These are phyloP conservation scores for Lolium rigidum DNA, from an alignment of 176 grass and related monocot genomes.

Conservation along the genomic window DNA sequence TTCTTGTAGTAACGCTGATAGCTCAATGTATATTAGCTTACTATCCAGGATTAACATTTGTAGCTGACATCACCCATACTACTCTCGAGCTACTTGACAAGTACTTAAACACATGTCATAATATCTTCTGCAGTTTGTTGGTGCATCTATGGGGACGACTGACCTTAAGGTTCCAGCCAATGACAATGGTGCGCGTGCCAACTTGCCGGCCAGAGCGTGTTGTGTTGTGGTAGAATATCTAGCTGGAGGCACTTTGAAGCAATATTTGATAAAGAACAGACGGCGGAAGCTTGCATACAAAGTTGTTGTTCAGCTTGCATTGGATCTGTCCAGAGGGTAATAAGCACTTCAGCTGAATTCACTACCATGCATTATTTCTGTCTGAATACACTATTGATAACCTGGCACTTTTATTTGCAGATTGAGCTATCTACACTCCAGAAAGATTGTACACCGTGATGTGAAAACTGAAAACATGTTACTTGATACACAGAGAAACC, in stretches of 20 bases:
- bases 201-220: slow-evolving; percentile 76
- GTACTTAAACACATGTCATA: slow-evolving; percentile 13
- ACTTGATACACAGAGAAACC: slow-evolving; percentile 65
- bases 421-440: slow-evolving; percentile 74
- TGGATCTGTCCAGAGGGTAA: slow-evolving; percentile 94
- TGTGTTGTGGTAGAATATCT: slow-evolving; percentile 96
- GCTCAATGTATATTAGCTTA: slow-evolving; percentile 8
- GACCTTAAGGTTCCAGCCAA: slow-evolving; percentile 78
- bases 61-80: neutral
- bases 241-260: slow-evolving; percentile 85
- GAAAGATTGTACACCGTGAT: slow-evolving; percentile 73
- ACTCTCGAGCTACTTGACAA: slow-evolving; percentile 5
- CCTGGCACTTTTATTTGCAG: slow-evolving; percentile 36
- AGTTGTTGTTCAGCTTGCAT: slow-evolving; percentile 83
- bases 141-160: slow-evolving; percentile 90
- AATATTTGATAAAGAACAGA: slow-evolving; percentile 76
- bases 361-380: neutral
- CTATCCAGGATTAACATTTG: slow-evolving; percentile 10
- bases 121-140: slow-evolving; percentile 73
- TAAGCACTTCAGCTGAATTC: slow-evolving; percentile 27
- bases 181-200: slow-evolving; percentile 49
- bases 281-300: slow-evolving; percentile 82
- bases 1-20: slow-evolving; percentile 27
- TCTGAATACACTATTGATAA: neutral
- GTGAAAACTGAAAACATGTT: slow-evolving; percentile 95